Evolutionary conservation across 768 basidiomycete genomes (phyloP).

Genomic region (Clavaria fumosa): DNA sequence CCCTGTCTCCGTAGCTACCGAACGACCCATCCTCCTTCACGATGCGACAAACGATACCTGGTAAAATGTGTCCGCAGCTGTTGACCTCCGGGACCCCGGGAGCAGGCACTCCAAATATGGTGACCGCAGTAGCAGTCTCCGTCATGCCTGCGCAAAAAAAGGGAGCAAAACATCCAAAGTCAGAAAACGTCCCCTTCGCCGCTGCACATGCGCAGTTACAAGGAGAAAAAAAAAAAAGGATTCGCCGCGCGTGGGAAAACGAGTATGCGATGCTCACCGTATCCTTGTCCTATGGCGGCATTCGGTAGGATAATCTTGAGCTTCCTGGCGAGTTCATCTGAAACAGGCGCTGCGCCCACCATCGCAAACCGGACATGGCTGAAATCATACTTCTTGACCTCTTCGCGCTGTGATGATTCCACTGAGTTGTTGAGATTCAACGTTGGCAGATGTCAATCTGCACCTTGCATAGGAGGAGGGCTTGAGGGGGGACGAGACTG

Average conservation of each 20-base stretch:
- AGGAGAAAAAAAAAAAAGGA: too few species aligned
- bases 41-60: slow-evolving; percentile 39
- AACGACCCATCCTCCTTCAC: slow-evolving; percentile 42
- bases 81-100: slow-evolving; percentile 40
- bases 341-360: slow-evolving; percentile 44
- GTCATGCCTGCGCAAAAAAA: slow-evolving; percentile 37
- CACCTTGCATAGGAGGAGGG: slow-evolving; percentile 43
- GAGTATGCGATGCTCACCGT: slow-evolving; percentile 25
- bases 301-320: slow-evolving; percentile 35
- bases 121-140: slow-evolving; percentile 38
- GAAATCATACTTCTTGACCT: slow-evolving; percentile 34
- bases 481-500: slow-evolving; percentile 43
- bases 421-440: neutral
- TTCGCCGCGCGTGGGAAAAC: too few species aligned
- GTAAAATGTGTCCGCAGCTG: slow-evolving; percentile 39
- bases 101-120: too few species aligned
- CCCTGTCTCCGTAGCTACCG: slow-evolving; percentile 39
- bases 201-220: too few species aligned
- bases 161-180: neutral
- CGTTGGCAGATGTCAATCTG: neutral
- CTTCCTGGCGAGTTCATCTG: slow-evolving; percentile 34
- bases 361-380: slow-evolving; percentile 31
- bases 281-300: slow-evolving; percentile 42
- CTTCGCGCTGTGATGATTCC: slow-evolving; percentile 27
- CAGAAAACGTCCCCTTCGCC: too few species aligned